These are phyloP conservation scores for Magnaporthiopsis poae DNA, from an alignment of 2,329 filamentous ascomycete species.

Conservation along the genomic window DNA sequence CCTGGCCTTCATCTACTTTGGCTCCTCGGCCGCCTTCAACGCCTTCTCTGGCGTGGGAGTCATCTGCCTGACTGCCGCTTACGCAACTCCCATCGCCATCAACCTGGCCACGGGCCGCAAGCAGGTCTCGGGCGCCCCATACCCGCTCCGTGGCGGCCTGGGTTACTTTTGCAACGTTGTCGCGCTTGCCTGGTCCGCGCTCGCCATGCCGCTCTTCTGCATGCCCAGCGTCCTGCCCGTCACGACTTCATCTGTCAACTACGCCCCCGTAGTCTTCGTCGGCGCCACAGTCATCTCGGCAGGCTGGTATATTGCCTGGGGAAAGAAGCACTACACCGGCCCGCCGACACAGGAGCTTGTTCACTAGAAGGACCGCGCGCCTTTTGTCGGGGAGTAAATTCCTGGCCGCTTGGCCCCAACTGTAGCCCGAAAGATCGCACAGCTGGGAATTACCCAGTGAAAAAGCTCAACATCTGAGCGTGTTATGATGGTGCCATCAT, in stretches of 20 bases:
- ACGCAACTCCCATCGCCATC: conserved; percentile 45
- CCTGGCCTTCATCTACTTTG: conserved; percentile 60
- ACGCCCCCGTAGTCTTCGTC: conserved; percentile 65
- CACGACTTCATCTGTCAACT: conserved; percentile 54
- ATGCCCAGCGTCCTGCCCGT: conserved; percentile 59
- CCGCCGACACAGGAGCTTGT: conserved; percentile 30
- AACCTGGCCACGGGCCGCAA: conserved; percentile 7
- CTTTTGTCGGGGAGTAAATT: too few relatives aligned
- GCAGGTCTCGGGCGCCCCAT: conserved; percentile 6
- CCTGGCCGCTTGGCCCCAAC: background rate
- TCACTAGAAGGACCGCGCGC: background rate
- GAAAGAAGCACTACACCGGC: conserved; percentile 57
- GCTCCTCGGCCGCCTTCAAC: conserved; percentile 59
- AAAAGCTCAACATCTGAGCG: background rate
- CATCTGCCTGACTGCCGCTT: conserved; percentile 59
- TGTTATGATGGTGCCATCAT: background rate
- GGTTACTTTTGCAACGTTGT: conserved; percentile 9
- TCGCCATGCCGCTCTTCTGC: conserved; percentile 65
- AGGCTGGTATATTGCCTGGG: conserved; percentile 61
- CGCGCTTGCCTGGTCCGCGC: conserved; percentile 46
- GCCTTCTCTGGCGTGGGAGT: conserved; percentile 62
- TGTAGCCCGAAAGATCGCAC: background rate
- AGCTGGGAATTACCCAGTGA: background rate
- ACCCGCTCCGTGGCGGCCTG: conserved; percentile 1
- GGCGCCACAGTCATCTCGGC: conserved; percentile 52